phyloP scores from a whole-genome alignment of 2,329 filamentous ascomycete genomes.

The Venturia asperata region DNA sequence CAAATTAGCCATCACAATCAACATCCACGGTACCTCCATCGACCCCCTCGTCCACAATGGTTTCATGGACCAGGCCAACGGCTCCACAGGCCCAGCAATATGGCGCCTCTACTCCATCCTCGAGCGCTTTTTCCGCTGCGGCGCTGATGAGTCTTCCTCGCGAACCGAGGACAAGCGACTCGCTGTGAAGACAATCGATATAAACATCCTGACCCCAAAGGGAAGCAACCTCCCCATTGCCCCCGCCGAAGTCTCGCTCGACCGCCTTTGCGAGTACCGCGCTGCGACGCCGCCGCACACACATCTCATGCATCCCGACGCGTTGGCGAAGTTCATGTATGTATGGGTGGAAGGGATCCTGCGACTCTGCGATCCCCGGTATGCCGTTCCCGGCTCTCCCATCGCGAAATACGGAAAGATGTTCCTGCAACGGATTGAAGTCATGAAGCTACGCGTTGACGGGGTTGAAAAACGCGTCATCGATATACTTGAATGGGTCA shows the following conservation, averaged over 20 bases:
- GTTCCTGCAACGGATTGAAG: constrained; percentile 5
- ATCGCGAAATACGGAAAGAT: constrained; percentile 6
- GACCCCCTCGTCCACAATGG: not conserved
- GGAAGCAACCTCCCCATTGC: not conserved
- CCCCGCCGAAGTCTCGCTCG: constrained; percentile 8
- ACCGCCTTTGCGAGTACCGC: not conserved
- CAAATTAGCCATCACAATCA: not conserved
- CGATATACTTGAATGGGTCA: constrained; percentile 3
- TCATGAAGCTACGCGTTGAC: constrained; percentile 1
- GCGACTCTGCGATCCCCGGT: not conserved
- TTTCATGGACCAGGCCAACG: constrained; percentile 10
- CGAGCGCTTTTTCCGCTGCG: constrained; percentile 12
- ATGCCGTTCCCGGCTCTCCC: constrained; percentile 4
- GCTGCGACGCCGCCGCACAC: not conserved
- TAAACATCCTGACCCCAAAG: constrained; percentile 4
- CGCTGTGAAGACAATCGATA: constrained; percentile 1
- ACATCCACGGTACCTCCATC: not conserved
- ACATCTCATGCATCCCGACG: constrained; percentile 12
- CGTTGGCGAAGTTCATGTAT: constrained; percentile 13
- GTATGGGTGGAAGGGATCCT: constrained; percentile 11
- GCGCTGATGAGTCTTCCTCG: not conserved
- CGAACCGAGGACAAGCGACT: not conserved
- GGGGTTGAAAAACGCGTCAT: not conserved
- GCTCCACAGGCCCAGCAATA: not conserved
- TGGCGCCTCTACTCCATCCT: constrained; percentile 10